Conservation (phyloP, 2,329 filamentous ascomycete genomes). For the Pestalotiopsis fici region DNA sequence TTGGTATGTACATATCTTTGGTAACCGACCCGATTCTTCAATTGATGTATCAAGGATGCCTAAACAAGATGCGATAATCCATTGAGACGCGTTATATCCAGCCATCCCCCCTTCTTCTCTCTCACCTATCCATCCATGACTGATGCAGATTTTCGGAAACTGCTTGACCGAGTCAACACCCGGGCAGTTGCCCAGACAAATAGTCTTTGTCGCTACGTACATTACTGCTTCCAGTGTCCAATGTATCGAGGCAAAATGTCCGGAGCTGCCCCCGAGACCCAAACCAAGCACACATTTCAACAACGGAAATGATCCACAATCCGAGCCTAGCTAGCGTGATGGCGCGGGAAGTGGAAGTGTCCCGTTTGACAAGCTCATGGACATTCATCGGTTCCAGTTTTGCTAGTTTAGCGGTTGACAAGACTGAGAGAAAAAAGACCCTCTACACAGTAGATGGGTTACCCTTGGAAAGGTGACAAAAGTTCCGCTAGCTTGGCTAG, state of each 20-base stretch:
- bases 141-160: too few species aligned
- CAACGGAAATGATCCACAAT: neutral
- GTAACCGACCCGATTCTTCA: too few species aligned
- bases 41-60: too few species aligned
- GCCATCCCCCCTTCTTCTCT: too few species aligned
- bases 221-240: neutral
- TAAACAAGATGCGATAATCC: too few species aligned
- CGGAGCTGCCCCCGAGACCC: neutral
- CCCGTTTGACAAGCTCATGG: neutral
- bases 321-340: neutral
- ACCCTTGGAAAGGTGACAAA: neutral
- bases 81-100: too few species aligned
- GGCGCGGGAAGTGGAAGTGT: neutral
- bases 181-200: neutral
- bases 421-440: neutral
- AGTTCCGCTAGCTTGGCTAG: neutral
- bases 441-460: neutral
- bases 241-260: neutral
- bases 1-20: too few species aligned
- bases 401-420: too few species aligned
- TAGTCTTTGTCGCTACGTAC: neutral
- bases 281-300: neutral
- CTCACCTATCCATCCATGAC: too few species aligned
- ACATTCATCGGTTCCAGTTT: neutral
- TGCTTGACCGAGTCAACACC: too few species aligned